Percentiles rank a stretch among this genome's conserved stretches.
Evolutionary conservation across 2,329 filamentous ascomycete genomes (phyloP).

Genomic region (Paraphaeosphaeria sporulosa): DNA sequence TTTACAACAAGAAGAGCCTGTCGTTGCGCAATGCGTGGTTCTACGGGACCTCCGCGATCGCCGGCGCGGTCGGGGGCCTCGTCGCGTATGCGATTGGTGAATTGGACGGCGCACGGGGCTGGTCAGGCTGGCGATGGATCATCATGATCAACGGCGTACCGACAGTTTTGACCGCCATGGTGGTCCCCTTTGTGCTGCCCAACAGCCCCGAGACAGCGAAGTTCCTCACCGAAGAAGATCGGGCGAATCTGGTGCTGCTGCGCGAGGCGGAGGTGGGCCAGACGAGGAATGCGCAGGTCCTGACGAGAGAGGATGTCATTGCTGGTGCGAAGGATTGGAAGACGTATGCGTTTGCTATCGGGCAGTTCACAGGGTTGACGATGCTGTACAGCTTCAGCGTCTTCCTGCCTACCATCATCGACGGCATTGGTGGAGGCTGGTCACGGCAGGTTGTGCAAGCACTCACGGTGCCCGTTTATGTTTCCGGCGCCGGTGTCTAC

Average conservation of each 20-base stretch:
- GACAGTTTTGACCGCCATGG: slow-evolving; percentile 47
- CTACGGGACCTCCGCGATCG: slow-evolving; percentile 47
- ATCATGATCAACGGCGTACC: slow-evolving; percentile 42
- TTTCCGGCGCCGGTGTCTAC: slow-evolving; percentile 32
- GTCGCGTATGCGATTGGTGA: slow-evolving; percentile 47
- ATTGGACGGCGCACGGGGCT: slow-evolving; percentile 29
- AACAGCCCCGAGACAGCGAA: slow-evolving; percentile 54
- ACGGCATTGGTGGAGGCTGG: slow-evolving; percentile 32
- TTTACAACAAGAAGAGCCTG: slow-evolving; percentile 65
- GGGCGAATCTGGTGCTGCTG: slow-evolving; percentile 27
- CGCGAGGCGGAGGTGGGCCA: slow-evolving; percentile 51
- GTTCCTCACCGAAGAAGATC: slow-evolving; percentile 37
- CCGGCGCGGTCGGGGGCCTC: slow-evolving; percentile 51
- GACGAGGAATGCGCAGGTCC: slow-evolving; percentile 56
- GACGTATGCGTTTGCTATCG: slow-evolving; percentile 48
- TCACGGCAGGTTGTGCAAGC: slow-evolving; percentile 34
- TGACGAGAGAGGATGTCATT: slow-evolving; percentile 57
- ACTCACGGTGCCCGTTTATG: slow-evolving; percentile 43
- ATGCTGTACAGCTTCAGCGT: slow-evolving; percentile 37
- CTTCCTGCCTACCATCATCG: slow-evolving; percentile 43
- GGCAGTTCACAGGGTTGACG: slow-evolving; percentile 50
- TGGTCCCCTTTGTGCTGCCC: slow-evolving; percentile 59
- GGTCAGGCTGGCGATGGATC: slow-evolving; percentile 40
- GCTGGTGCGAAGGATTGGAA: slow-evolving; percentile 53
- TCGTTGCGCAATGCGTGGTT: slow-evolving; percentile 41